These are phyloP conservation scores for Hibiscus trionum DNA, from an alignment of 345 rosid genomes.

Conservation along the genomic window DNA sequence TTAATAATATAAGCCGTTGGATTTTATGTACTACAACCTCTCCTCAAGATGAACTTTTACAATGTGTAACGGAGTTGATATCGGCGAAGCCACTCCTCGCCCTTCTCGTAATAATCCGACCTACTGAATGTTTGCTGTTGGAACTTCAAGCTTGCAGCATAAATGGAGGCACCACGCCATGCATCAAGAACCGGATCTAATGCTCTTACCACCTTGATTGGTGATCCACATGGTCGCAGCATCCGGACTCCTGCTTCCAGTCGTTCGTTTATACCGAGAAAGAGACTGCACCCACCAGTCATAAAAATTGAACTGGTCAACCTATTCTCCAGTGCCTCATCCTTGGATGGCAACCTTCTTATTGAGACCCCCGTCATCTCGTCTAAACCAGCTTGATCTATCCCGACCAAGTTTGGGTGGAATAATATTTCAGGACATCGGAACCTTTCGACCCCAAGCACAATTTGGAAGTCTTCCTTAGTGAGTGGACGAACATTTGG, in stretches of 20 bases:
- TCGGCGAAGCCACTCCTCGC: slow-evolving; percentile 85
- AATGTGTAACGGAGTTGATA: slow-evolving; percentile 29
- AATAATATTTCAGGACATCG: slow-evolving; percentile 79
- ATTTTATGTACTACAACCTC: too few species aligned
- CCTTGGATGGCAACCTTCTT: slow-evolving; percentile 45
- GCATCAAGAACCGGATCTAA: slow-evolving; percentile 83
- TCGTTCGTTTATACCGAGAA: slow-evolving; percentile 64
- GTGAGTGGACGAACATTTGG: slow-evolving; percentile 55
- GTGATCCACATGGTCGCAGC: slow-evolving; percentile 74
- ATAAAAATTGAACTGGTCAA: slow-evolving; percentile 65
- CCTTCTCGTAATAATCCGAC: slow-evolving; percentile 74
- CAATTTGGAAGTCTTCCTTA: slow-evolving; percentile 78
- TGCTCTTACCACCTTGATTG: slow-evolving; percentile 59
- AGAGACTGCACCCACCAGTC: slow-evolving; percentile 73
- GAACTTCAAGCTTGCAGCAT: slow-evolving; percentile 53
- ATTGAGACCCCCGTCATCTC: slow-evolving; percentile 80
- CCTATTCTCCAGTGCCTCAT: slow-evolving; percentile 44
- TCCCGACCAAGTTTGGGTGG: slow-evolving; percentile 69
- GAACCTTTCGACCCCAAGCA: slow-evolving; percentile 77
- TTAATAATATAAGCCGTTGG: too few species aligned
- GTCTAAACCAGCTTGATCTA: slow-evolving; percentile 80
- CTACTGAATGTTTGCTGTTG: slow-evolving; percentile 53
- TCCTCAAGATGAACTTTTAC: too few species aligned
- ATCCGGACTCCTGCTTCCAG: slow-evolving; percentile 72
- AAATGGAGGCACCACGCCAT: slow-evolving; percentile 89